These are phyloP conservation scores for Oenanthe sinensis DNA, from an alignment of 129 eudicot genomes.

Conservation along the genomic window DNA sequence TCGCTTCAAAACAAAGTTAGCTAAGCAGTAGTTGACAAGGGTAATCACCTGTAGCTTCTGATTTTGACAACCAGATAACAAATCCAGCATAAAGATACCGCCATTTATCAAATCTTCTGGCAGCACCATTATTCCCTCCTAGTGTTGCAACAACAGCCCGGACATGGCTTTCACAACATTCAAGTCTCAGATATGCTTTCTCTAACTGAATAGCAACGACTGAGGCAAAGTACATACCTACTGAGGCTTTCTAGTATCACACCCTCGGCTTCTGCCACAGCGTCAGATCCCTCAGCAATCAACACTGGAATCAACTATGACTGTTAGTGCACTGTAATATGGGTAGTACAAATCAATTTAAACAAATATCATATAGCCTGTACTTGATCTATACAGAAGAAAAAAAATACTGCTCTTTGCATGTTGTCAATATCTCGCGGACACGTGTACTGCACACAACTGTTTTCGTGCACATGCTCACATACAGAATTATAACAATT, in stretches of 20 bases:
- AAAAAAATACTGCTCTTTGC: neutral
- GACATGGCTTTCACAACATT: constrained; percentile 51
- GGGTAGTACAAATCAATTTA: constrained; percentile 6
- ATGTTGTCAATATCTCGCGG: neutral
- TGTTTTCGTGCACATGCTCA: neutral
- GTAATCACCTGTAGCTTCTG: constrained; percentile 74
- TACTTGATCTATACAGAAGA: neutral
- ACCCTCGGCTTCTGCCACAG: constrained; percentile 71
- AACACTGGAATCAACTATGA: constrained; percentile 43
- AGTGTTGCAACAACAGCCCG: constrained; percentile 87
- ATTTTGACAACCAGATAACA: constrained; percentile 82
- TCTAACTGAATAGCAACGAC: neutral
- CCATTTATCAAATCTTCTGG: constrained; percentile 68
- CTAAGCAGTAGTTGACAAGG: neutral
- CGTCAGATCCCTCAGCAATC: constrained; percentile 61
- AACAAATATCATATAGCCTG: neutral
- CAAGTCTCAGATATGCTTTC: neutral
- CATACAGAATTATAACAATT: neutral
- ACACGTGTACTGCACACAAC: neutral
- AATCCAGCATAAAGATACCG: constrained; percentile 88
- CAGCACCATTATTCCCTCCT: constrained; percentile 83
- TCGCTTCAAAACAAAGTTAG: neutral
- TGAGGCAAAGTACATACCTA: constrained; percentile 40
- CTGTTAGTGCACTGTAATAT: constrained; percentile 28
- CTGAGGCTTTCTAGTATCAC: constrained; percentile 79